phyloP scores from a whole-genome alignment of 768 basidiomycete species.

The Dictyophora rubrovolvata region DNA sequence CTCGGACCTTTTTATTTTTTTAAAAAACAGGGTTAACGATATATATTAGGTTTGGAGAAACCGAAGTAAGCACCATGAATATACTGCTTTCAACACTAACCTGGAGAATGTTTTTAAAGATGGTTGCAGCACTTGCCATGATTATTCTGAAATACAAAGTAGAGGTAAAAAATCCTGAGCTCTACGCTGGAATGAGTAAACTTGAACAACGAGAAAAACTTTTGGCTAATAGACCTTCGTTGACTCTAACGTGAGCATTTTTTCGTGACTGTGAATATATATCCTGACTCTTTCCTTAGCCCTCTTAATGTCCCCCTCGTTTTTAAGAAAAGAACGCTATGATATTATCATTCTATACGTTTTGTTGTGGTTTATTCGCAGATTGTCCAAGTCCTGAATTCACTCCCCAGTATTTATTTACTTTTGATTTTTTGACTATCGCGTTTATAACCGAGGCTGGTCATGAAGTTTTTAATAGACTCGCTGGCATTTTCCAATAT shows the following conservation, averaged over 20 bases:
- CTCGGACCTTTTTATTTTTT: not conserved
- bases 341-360: not conserved
- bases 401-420: too few relatives aligned
- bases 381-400: too few relatives aligned
- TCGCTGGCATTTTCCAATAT: too few relatives aligned
- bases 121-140: conserved; percentile 26
- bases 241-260: conserved; percentile 2
- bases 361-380: too few relatives aligned
- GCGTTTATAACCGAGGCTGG: too few relatives aligned
- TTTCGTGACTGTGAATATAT: not conserved
- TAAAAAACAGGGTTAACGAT: not conserved
- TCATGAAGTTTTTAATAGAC: too few relatives aligned
- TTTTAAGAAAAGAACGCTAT: conserved; percentile 3
- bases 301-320: conserved; percentile 3
- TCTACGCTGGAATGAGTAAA: not conserved
- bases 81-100: not conserved
- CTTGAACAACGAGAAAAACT: conserved; percentile 4
- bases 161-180: conserved; percentile 29
- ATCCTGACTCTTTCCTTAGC: not conserved
- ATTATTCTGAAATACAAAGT: conserved; percentile 37
- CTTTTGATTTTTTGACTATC: too few relatives aligned
- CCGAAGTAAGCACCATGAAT: not conserved
- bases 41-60: conserved; percentile 3
- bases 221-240: not conserved
- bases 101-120: not conserved